Evolutionary conservation across 345 rosid species (phyloP).

Genomic region (Linum tenue): DNA sequence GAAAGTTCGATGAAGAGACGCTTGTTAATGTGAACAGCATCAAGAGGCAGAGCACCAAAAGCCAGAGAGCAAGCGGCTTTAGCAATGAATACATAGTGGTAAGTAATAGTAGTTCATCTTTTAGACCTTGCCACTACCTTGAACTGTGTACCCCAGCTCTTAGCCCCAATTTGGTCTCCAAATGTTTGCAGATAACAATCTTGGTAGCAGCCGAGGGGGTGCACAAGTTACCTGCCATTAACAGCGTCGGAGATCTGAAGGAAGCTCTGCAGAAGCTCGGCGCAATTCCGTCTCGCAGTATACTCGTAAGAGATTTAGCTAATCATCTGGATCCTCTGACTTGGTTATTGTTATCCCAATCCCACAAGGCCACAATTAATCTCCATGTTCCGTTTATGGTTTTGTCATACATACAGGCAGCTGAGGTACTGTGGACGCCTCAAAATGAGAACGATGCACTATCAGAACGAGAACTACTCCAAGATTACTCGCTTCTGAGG

Average conservation of each 20-base stretch:
- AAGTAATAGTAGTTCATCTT: slow-evolving; percentile 14
- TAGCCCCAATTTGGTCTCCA: neutral
- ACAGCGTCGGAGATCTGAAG: slow-evolving; percentile 59
- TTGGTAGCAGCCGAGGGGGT: slow-evolving; percentile 90
- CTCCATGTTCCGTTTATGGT: slow-evolving; percentile 2
- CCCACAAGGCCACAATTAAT: slow-evolving; percentile 1
- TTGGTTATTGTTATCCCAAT: slow-evolving; percentile 1
- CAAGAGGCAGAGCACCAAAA: slow-evolving; percentile 48
- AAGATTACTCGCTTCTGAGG: slow-evolving; percentile 87
- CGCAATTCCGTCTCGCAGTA: slow-evolving; percentile 60
- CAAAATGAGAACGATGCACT: slow-evolving; percentile 71
- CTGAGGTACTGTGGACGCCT: slow-evolving; percentile 95
- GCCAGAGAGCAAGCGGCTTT: slow-evolving; percentile 51
- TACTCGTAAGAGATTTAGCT: slow-evolving; percentile 41
- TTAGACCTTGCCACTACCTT: neutral
- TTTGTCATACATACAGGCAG: slow-evolving; percentile 45
- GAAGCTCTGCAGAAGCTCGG: slow-evolving; percentile 79
- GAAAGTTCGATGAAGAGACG: slow-evolving; percentile 89
- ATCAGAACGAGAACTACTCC: slow-evolving; percentile 69
- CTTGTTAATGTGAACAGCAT: slow-evolving; percentile 83
- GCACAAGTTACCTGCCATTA: slow-evolving; percentile 67
- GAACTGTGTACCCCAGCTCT: neutral
- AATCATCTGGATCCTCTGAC: neutral
- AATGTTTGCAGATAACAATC: slow-evolving; percentile 51
- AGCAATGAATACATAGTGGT: slow-evolving; percentile 93